Base-by-base conservation (phyloP, 2,329 filamentous ascomycete genomes). In the Colletotrichum lini region DNA sequence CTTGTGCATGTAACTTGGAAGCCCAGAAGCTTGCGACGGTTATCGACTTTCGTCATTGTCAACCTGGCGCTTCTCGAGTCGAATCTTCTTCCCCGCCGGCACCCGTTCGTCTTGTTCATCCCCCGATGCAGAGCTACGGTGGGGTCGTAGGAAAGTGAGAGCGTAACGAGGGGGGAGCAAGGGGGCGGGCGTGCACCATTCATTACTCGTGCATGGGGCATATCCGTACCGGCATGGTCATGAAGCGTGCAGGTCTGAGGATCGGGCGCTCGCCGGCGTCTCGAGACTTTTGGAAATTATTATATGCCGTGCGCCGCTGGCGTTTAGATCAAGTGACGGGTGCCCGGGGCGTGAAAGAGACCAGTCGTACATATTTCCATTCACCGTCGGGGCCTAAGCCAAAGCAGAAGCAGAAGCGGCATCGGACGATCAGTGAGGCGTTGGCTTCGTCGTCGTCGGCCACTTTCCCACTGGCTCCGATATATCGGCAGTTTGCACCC, bases 161-260 rank as follows among this genome's bases (percentile, higher is more conserved):
- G 44, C 13, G 38, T 35, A 35, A 9, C 52, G 21, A 45, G 53
- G 61, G 61, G 61, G 52, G 60, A 40, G 52, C 60, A 65, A 10
- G 30, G 38, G 52, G 44, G 66, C 45, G 44, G 45, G 45, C 40
- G 40, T 42, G 59, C 26, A 42, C 38, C 44, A 35, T 35, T 35
- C 69, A 69, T 69, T 72, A 68, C 58, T 72, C 69, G 59, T 62
- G 69, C 65, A 42, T 52, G 21, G 52, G 54, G 65, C 59, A 50
- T 49, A 26, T 26, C 59, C 59, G 44, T 54, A 26, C 38, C 59
- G 59, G 26, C 47, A 45, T 47, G 38, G 61, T 60, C 58, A 67
- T 61, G 68, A 67, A 58, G 68, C 68, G 50, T 61, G 54, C 54
- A 50, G 68, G 67, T 72, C 61, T 54, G 70, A 70, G 66, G 49